Evolutionary conservation across 805 yeast species (phyloP).

Genomic region (Pichia pseudocactophila): DNA sequence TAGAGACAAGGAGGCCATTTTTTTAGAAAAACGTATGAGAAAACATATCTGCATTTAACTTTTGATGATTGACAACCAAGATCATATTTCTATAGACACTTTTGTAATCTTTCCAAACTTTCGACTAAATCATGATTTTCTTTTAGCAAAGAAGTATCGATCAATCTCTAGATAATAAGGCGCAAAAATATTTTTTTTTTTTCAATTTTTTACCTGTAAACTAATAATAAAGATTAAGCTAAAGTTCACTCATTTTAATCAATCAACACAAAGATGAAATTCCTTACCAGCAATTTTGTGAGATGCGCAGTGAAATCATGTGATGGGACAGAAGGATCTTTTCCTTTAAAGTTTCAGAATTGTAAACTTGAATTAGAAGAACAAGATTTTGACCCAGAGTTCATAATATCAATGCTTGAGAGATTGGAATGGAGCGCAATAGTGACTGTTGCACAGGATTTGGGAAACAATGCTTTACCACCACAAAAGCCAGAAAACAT

Average conservation of each 20-base stretch:
- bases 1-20: constrained; percentile 2
- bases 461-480: constrained; percentile 58
- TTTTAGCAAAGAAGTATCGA: no score
- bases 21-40: neutral
- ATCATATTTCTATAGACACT: neutral
- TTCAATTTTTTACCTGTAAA: neutral
- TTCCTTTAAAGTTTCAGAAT: constrained; percentile 65
- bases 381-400: constrained; percentile 75
- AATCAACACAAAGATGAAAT: no score
- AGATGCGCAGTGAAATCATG: constrained; percentile 86
- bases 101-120: neutral
- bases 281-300: constrained; percentile 92
- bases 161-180: no score
- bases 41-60: neutral
- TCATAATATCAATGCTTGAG: constrained; percentile 64
- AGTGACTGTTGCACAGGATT: constrained; percentile 64
- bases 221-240: no score
- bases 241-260: no score
- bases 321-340: constrained; percentile 61
- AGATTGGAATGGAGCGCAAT: constrained; percentile 88
- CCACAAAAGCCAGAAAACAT: constrained; percentile 48
- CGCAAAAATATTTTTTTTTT: no score
- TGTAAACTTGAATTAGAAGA: constrained; percentile 71
- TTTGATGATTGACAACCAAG: neutral
- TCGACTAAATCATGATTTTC: no score